Conservation (phyloP, 352 stramenopile species). For the Thalassiosira hispida region DNA sequence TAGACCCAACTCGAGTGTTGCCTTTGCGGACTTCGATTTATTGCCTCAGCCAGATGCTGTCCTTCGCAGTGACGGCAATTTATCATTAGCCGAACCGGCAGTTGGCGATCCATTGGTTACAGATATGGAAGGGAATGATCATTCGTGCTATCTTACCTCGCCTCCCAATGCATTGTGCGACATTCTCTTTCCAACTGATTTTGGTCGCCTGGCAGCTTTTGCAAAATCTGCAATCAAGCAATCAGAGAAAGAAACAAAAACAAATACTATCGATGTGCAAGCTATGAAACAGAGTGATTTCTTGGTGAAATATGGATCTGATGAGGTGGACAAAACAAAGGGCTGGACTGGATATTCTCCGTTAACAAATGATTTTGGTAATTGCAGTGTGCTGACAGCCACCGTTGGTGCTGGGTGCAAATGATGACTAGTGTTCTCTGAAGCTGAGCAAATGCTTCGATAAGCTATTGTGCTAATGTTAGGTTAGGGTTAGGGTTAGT, state of each 20-base stretch:
- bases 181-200: slow-evolving; percentile 83
- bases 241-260: background rate
- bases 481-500: too few relatives aligned
- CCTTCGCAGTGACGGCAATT: slow-evolving; percentile 11
- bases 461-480: too few relatives aligned
- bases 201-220: slow-evolving; percentile 62
- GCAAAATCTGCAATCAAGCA: slow-evolving; percentile 14
- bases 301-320: slow-evolving; percentile 61
- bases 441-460: too few relatives aligned
- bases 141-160: slow-evolving; percentile 70
- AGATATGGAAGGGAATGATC: slow-evolving; percentile 68
- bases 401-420: too few relatives aligned
- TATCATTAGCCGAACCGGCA: slow-evolving; percentile 46
- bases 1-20: slow-evolving; percentile 62
- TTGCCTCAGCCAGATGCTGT: slow-evolving; percentile 65
- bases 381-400: slow-evolving; percentile 76
- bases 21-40: slow-evolving; percentile 83
- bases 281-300: slow-evolving; percentile 78
- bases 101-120: slow-evolving; percentile 66
- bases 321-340: slow-evolving; percentile 70
- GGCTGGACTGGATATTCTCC: slow-evolving; percentile 80
- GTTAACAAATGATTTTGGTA: slow-evolving; percentile 79
- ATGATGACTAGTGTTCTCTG: too few relatives aligned
- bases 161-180: slow-evolving; percentile 65
- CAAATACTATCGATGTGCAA: slow-evolving; percentile 4